Evolutionary conservation across 345 rosid species (phyloP).

Genomic region (Xanthoceras sorbifolium): DNA sequence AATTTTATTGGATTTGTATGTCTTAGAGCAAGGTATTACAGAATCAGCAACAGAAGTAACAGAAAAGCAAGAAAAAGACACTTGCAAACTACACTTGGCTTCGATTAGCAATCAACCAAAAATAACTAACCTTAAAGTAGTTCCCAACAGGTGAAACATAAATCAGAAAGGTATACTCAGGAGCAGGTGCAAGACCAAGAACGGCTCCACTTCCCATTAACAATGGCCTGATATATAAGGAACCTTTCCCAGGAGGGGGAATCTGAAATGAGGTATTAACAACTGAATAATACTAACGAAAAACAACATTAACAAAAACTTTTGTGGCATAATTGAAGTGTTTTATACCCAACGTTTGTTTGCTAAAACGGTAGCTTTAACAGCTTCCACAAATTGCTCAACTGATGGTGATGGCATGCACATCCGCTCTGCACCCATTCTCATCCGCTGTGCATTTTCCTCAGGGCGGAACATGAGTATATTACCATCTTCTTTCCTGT

Average conservation of each 20-base stretch:
- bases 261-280: constrained; percentile 46
- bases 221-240: constrained; percentile 87
- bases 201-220: constrained; percentile 97
- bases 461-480: constrained; percentile 88
- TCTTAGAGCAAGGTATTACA: neutral
- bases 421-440: constrained; percentile 87
- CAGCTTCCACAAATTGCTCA: constrained; percentile 89
- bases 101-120: neutral
- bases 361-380: constrained; percentile 79
- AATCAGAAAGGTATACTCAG: constrained; percentile 87
- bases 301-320: constrained; percentile 7
- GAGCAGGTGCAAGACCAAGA: constrained; percentile 98
- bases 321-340: neutral
- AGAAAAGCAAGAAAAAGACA: neutral
- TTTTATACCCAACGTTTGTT: constrained; percentile 86
- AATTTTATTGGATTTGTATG: neutral
- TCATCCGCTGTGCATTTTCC: constrained; percentile 88
- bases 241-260: constrained; percentile 94
- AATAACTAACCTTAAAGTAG: constrained; percentile 77
- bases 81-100: neutral
- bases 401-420: constrained; percentile 92
- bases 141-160: constrained; percentile 97
- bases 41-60: neutral
- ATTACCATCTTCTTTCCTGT: constrained; percentile 67
- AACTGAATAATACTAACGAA: constrained; percentile 14